Conservation (phyloP, 768 basidiomycete genomes). For the Podaxis rugospora region DNA sequence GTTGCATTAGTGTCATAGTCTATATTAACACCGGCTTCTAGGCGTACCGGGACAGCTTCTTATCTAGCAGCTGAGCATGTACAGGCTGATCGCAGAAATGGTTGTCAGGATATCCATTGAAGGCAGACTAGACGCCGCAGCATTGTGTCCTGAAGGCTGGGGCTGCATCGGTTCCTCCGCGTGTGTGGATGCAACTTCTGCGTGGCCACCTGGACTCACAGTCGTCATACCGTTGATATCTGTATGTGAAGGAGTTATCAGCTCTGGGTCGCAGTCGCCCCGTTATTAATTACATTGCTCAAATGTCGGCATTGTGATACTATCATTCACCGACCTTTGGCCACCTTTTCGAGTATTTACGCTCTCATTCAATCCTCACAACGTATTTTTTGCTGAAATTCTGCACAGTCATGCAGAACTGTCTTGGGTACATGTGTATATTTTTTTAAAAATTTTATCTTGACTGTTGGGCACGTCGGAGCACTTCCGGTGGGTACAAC, state of each 20-base stretch:
- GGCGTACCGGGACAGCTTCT: neutral
- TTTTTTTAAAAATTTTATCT: too few species aligned
- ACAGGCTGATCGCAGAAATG: neutral
- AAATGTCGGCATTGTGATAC: constrained; percentile 38
- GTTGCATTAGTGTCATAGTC: neutral
- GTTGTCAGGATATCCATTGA: neutral
- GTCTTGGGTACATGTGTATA: too few species aligned
- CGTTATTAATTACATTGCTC: constrained; percentile 35
- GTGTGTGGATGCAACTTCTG: neutral
- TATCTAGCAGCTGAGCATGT: neutral
- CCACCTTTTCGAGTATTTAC: too few species aligned
- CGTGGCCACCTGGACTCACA: neutral
- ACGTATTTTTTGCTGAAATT: too few species aligned
- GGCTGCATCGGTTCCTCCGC: neutral
- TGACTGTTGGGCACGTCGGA: too few species aligned
- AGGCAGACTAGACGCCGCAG: neutral
- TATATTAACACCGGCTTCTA: too few species aligned
- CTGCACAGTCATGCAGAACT: too few species aligned
- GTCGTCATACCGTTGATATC: constrained; percentile 3
- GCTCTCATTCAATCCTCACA: too few species aligned
- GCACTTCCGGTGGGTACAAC: too few species aligned
- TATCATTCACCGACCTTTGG: too few species aligned
- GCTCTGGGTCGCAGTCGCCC: neutral
- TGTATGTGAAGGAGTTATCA: neutral
- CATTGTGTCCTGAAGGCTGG: neutral